Evolutionary conservation across 2,329 filamentous ascomycete species (phyloP).

Genomic region (Diaporthe eres): DNA sequence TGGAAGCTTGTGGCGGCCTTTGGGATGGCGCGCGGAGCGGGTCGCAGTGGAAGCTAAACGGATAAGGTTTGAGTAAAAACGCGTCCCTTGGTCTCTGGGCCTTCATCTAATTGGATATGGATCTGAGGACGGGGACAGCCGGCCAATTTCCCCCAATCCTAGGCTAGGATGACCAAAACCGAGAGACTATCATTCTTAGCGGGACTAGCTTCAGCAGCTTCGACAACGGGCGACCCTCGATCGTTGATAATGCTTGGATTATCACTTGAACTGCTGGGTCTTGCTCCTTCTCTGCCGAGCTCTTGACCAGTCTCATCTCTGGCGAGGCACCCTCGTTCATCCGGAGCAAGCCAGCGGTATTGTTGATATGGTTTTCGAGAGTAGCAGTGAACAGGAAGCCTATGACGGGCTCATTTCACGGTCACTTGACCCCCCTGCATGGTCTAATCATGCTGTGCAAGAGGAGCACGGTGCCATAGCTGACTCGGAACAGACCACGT

Average conservation of each 20-base stretch:
- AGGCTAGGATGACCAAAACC: neutral
- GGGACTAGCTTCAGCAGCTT: neutral
- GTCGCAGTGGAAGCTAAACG: neutral
- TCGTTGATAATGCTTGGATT: neutral
- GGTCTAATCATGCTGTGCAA: neutral
- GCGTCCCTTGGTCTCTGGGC: neutral
- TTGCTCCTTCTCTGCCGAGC: slow-evolving; percentile 1
- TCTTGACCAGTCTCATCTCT: neutral
- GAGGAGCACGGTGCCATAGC: neutral
- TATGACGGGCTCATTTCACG: neutral
- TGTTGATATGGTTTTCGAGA: neutral
- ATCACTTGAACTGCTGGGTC: slow-evolving; percentile 2
- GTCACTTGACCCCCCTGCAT: neutral
- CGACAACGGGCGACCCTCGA: neutral
- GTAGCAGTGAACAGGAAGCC: neutral
- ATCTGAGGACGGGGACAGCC: neutral
- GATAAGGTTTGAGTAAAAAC: slow-evolving; percentile 21
- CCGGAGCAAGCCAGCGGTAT: neutral
- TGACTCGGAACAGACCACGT: neutral
- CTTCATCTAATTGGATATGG: neutral
- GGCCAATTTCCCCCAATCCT: neutral
- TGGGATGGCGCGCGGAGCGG: slow-evolving; percentile 21
- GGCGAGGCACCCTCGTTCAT: neutral
- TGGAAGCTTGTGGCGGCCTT: slow-evolving; percentile 2
- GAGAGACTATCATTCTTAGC: neutral